A percentile compares a stretch with the other conserved stretches of the same genome.
Evolutionary conservation across 1,284 basidiomycete species (phyloP).

Genomic region (Wallemia hederae): DNA sequence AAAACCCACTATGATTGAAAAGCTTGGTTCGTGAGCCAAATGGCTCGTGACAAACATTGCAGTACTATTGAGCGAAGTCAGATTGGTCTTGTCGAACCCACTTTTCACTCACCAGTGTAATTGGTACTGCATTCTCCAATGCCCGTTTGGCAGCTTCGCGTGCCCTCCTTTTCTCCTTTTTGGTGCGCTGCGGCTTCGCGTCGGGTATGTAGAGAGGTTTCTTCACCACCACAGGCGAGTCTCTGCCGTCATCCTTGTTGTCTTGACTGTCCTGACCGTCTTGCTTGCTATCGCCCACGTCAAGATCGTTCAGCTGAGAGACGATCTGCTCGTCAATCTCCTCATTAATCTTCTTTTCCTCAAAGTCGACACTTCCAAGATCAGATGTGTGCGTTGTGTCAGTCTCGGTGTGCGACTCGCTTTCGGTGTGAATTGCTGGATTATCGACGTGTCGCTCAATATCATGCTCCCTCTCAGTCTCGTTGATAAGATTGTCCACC

Average conservation of each 20-base stretch:
- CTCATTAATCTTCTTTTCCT: neutral
- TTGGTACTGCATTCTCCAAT: neutral
- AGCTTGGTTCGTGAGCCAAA: neutral
- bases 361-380: neutral
- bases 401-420: neutral
- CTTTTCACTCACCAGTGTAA: neutral
- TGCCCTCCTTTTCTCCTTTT: neutral
- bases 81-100: neutral
- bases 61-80: neutral
- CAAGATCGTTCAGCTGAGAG: neutral
- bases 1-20: neutral
- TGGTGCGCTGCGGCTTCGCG: neutral
- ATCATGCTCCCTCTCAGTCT: neutral
- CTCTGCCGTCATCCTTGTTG: neutral
- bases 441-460: neutral
- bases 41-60: neutral
- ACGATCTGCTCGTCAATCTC: neutral
- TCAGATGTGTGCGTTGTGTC: neutral
- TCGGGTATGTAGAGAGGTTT: neutral
- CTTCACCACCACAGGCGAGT: neutral
- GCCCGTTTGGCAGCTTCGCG: neutral
- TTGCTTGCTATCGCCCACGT: neutral
- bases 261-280: no score
- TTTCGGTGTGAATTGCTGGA: neutral
- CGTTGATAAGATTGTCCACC: neutral